Conservation (phyloP, 768 basidiomycete genomes). For the Holtermanniella nyarrowii region DNA sequence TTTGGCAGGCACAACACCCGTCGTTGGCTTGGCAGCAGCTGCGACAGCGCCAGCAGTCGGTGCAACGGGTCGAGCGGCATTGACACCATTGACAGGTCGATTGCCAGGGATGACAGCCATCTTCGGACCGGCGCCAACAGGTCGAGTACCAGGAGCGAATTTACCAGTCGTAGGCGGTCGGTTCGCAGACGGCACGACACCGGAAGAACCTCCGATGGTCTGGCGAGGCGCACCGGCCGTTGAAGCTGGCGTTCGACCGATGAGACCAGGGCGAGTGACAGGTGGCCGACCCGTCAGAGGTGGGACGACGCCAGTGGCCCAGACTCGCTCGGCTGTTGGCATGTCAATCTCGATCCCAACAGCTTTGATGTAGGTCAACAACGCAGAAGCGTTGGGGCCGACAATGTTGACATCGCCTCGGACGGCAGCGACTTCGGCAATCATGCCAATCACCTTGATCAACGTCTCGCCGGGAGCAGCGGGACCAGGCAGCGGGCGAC, state of each 20-base stretch:
- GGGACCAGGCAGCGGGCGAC: conserved; percentile 16
- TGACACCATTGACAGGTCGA: too few relatives aligned
- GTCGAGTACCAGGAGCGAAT: too few relatives aligned
- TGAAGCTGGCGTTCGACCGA: not conserved
- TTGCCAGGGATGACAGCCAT: too few relatives aligned
- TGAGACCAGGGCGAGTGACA: not conserved
- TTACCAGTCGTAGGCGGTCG: not conserved
- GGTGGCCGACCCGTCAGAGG: conserved; percentile 5
- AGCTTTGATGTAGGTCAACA: conserved; percentile 27
- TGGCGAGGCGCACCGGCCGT: not conserved
- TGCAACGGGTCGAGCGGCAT: too few relatives aligned
- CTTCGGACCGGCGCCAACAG: too few relatives aligned
- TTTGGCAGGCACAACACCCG: not conserved
- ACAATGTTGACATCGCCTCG: conserved; percentile 30
- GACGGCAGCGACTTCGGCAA: conserved; percentile 28
- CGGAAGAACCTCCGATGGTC: not conserved
- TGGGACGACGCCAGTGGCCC: conserved; percentile 30
- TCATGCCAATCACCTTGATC: conserved; percentile 28
- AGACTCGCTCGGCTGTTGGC: conserved; percentile 24
- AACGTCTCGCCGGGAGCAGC: conserved; percentile 28
- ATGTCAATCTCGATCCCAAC: conserved; percentile 33
- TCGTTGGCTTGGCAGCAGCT: not conserved
- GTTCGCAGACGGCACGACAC: not conserved
- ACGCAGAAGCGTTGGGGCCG: conserved; percentile 25
- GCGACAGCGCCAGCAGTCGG: too few relatives aligned